Base-by-base conservation (phyloP, 2,329 filamentous ascomycete species). In the Ascochyta rabiei region DNA sequence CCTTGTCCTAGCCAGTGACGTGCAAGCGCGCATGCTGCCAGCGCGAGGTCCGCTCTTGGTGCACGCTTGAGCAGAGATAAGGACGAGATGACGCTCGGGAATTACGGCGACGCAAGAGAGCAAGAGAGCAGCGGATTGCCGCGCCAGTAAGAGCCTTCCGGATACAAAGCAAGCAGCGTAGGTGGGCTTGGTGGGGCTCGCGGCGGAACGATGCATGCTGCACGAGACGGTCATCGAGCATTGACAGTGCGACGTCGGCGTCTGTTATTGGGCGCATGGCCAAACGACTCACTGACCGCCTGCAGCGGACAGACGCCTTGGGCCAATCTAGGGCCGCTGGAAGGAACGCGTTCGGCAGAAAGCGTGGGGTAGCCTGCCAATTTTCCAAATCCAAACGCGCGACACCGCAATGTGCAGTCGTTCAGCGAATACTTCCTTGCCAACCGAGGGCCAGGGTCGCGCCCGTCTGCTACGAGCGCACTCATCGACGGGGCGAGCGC, bases 361-460 rank as follows among this genome's bases (percentile, higher is more conserved):
- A 65, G 67, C 71, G 71, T 74, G 71, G 71, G 71, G 71, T 73
- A 73, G 57, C 61, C 62, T 61, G 57, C 60, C 60, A 68, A 68
- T 64, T 69, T 69, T 66, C 61, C 58, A 59, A 57, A 61, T 66
- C 61, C 58, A 59, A 57, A 61, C 59, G 63, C 64, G 61, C 66
- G 61, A 68, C 61, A 66, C 61, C 51, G 51, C 53, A 48, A 48
- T 43, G 49, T 54, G 59, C 60, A 64, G 57, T 59, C 42, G 52
- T 61, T 53, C 45, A 62, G 48, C 59, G 54, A 63, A 56, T 49
- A 53, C 54, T 56, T 61, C 21, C 21, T 56, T 49, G 63, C 57
- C 49, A 64, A 61, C 49, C 40, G 30, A 33, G 39, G 19, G 30
- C 43, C 47, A 41, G 21, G 30, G 46, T 54, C 46, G 48, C 52